Evolutionary conservation across 2,329 filamentous ascomycete species (phyloP), one percentile per base, ranked within the genome.

Genomic region (Penicillium expansum): DNA sequence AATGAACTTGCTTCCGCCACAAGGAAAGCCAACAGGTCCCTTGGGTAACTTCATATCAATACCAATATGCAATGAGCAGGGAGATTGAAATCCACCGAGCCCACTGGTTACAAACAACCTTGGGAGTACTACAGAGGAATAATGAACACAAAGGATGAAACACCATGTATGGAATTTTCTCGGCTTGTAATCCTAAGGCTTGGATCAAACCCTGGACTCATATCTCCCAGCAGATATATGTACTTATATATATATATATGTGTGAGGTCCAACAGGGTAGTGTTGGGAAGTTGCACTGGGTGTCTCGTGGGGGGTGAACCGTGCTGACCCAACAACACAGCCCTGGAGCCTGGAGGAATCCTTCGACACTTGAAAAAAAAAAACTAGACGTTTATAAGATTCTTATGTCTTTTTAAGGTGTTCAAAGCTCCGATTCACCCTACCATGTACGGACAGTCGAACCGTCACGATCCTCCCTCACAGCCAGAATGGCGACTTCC

Each of bases 401-500:
- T 35, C 20, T n/a, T 42, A 45, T 37, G 47, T 29, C 56, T 52
- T 37, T 32, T 14, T 24, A 5, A 18, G 11, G n/a, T 38, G 41
- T 41, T 13, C 27, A 27, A 10, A n/a, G 10, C 10, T 29, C 38
- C 41, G 16, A 9, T 51, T 43, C 32, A 27, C 30, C 42, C 52
- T 22, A 65, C 44, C 24, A 77, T 77, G 74, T 71, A 73, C 61
- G 71, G 71, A 14, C 68, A 69, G 52, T 59, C 68, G 20, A 66
- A 67, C 18, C 65, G 66, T 50, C 47, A 66, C 20, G 62, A 64
- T 60, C 60, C 66, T 52, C 63, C 72, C 44, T 60, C 70, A 14
- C 69, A 72, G 50, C 74, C 75, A 43, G 74, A 76, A 71, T 77
- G 74, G 74, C 72, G 72, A 58, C 60, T 69, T 41, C 62, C 68